These are phyloP conservation scores for Anthracocystis walkeri DNA, from an alignment of 1,284 basidiomycete species.

Conservation along the genomic window DNA sequence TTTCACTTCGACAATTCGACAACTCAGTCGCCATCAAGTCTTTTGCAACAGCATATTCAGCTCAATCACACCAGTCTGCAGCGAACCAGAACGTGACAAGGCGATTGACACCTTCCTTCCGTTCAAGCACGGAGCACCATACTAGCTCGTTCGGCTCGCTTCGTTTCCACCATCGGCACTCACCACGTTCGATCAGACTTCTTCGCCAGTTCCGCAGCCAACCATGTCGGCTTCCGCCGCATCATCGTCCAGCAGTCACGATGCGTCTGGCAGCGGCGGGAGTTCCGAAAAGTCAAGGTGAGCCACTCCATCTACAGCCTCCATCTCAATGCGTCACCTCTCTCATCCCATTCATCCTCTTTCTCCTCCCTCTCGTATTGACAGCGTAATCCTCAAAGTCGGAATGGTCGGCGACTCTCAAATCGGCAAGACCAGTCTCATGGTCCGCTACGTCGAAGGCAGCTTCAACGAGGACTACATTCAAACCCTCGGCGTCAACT, in stretches of 20 bases:
- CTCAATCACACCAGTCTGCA: neutral
- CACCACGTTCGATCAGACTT: neutral
- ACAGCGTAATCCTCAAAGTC: conserved; percentile 88
- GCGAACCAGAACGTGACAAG: neutral
- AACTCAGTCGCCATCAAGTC: neutral
- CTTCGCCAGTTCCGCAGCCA: neutral
- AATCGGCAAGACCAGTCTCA: conserved; percentile 96
- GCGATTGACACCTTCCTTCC: too few species aligned
- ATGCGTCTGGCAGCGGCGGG: conserved; percentile 31
- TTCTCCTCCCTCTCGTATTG: neutral
- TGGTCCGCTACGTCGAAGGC: conserved; percentile 80
- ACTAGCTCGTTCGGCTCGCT: neutral
- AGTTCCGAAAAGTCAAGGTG: conserved; percentile 38
- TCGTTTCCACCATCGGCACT: neutral
- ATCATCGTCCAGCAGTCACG: conserved; percentile 35
- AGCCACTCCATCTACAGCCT: neutral
- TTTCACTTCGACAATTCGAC: too few species aligned
- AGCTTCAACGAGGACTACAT: conserved; percentile 88
- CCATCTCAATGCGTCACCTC: neutral
- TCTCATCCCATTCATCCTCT: neutral
- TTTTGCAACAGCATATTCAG: neutral
- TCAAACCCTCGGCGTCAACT: conserved; percentile 94
- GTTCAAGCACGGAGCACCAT: neutral
- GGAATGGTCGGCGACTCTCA: conserved; percentile 99
- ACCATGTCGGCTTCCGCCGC: conserved; percentile 45